Conservation (phyloP, 192 early-diverging fungal genomes). For the Coemansia sp. region DNA sequence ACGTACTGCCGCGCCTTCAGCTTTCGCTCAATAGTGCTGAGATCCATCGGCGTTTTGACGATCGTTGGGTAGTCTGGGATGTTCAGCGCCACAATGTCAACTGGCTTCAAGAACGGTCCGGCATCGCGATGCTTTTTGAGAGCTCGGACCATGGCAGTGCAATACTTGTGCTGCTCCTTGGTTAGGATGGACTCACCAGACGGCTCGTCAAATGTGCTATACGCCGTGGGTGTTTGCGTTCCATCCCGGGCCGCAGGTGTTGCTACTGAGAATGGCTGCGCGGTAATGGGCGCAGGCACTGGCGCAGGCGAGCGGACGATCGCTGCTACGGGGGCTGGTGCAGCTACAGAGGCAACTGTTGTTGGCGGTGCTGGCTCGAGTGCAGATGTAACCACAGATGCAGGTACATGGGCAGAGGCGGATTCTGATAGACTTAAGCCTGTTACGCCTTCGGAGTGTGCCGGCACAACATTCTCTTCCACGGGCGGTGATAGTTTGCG, state of each 20-base stretch:
- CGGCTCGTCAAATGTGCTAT: neutral
- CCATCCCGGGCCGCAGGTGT: slow-evolving; percentile 1
- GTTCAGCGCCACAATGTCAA: slow-evolving; percentile 72
- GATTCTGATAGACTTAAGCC: neutral
- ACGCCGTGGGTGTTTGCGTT: neutral
- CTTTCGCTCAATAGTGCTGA: slow-evolving; percentile 71
- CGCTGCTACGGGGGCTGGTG: neutral
- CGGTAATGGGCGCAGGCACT: neutral
- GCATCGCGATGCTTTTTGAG: slow-evolving; percentile 82
- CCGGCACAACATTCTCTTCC: neutral
- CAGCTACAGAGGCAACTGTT: neutral
- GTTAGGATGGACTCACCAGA: slow-evolving; percentile 53
- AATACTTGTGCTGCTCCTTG: slow-evolving; percentile 83
- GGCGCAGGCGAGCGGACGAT: neutral
- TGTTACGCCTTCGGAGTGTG: neutral
- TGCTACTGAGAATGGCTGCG: neutral
- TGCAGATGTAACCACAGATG: neutral
- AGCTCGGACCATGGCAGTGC: slow-evolving; percentile 66
- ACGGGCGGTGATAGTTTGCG: slow-evolving; percentile 17
- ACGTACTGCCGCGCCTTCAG: slow-evolving; percentile 62
- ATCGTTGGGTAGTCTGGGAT: slow-evolving; percentile 77
- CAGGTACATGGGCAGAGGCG: neutral
- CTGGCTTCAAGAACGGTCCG: slow-evolving; percentile 79
- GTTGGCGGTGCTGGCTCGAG: neutral
- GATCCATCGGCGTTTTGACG: slow-evolving; percentile 77